phyloP scores from a whole-genome alignment of 2,329 filamentous ascomycete species.

The Talaromyces verruculosus region DNA sequence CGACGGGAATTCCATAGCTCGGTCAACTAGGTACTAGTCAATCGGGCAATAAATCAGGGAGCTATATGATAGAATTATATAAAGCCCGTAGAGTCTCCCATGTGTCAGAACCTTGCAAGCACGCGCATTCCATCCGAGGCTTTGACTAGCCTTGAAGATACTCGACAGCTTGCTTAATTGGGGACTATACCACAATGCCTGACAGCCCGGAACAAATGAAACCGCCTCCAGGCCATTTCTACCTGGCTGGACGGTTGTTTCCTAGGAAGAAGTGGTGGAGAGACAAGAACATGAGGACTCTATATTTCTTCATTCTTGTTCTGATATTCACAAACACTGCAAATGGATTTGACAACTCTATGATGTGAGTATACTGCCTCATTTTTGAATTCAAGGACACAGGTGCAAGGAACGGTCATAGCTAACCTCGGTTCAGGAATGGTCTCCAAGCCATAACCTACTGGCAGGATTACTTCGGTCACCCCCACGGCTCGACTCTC shows the following conservation, averaged over 20 bases:
- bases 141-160: not conserved
- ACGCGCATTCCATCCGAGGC: not conserved
- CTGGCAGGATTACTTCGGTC: conserved; percentile 41
- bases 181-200: conserved; percentile 1
- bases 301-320: conserved; percentile 34
- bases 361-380: conserved; percentile 23
- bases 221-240: conserved; percentile 28
- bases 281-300: conserved; percentile 29
- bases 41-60: not conserved
- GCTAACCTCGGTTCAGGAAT: conserved; percentile 21
- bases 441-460: conserved; percentile 30
- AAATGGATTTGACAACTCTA: conserved; percentile 39
- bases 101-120: not conserved
- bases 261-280: conserved; percentile 33
- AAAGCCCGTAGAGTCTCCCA: not conserved
- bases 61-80: not conserved
- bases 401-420: not conserved
- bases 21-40: not conserved
- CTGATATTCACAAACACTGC: conserved; percentile 34
- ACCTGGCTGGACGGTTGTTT: conserved; percentile 31
- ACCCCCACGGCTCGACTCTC: conserved; percentile 41
- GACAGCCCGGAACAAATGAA: conserved; percentile 18
- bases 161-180: not conserved
- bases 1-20: not conserved
- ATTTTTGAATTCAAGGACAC: not conserved